Conservation (phyloP, 805 yeast genomes). For the Wickerhamiella nectarea region DNA sequence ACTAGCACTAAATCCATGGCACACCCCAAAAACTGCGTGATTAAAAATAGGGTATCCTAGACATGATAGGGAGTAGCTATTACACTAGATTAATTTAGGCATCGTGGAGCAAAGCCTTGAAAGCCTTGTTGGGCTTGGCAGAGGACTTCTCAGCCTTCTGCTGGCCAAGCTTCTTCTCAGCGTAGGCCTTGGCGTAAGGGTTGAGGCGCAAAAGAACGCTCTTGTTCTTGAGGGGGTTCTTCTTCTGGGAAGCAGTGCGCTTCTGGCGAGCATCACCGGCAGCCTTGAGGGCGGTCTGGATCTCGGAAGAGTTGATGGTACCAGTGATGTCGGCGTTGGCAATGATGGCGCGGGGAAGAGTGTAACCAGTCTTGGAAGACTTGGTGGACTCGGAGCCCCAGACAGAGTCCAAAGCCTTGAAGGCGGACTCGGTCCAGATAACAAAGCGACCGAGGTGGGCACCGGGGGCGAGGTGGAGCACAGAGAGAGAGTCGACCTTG, state of each 20-base stretch:
- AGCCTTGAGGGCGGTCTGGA: conserved; percentile 94
- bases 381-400: conserved; percentile 89
- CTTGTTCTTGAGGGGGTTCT: conserved; percentile 99
- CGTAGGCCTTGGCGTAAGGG: conserved; percentile 98
- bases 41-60: too few species aligned
- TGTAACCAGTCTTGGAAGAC: conserved; percentile 67
- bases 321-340: conserved; percentile 93
- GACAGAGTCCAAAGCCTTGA: conserved; percentile 89
- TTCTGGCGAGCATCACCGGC: conserved; percentile 76
- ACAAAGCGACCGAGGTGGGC: conserved; percentile 99
- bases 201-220: conserved; percentile 94
- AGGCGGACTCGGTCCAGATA: conserved; percentile 99
- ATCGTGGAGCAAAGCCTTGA: conserved; percentile 24
- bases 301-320: conserved; percentile 97
- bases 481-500: conserved; percentile 80
- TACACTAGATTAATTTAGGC: conserved; percentile 17
- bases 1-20: neutral
- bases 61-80: too few species aligned
- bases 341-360: conserved; percentile 88
- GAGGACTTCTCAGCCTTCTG: conserved; percentile 55
- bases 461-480: conserved; percentile 99
- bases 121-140: conserved; percentile 25
- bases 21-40: too few species aligned
- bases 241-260: conserved; percentile 93
- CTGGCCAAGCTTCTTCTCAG: conserved; percentile 83